Base-by-base conservation (phyloP, 2,329 filamentous ascomycete genomes). In the Dendrostoma leiphaemia region DNA sequence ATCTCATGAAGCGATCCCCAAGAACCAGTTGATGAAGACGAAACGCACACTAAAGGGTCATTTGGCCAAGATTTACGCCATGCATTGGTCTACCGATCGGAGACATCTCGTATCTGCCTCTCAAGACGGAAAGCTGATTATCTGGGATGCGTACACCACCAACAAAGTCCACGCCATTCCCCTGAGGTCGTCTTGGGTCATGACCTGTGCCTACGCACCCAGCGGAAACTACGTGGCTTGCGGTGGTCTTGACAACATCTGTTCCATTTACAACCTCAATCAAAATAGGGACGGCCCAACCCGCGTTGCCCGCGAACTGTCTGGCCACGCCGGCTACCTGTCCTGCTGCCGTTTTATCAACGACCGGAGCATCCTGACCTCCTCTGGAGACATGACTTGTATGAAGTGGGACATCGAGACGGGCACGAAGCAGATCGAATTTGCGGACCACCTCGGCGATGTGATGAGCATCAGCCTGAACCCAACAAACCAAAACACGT, bases 391-490 rank as follows among this genome's bases (percentile, higher is more conserved):
- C 71, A 99, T 99, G 94, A 99, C 94, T 49, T 99, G 94, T 73
- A 97, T 97, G 88, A 90, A 97, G 69, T 99, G 94, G 94, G 94
- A 99, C 77, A 93, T 99, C 61, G 94, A 99, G 76, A 96, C 93
- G 1, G 94, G 94, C 54, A 91, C 92, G 62, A 97, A 97, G 78
- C 89, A 96, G 38, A 96, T 92, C 68, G 94, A 99, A 72, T 99
- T 97, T 64, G 94, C 94, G 67, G 94, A 99, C 74, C 94, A 99
- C 71, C 82, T 99, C 10, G 94, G 94, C 69, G 94, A 99, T 69
- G 94, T 99, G 64, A 99, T 99, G 94, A 97, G 93, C 80, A 91
- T 97, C 76, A 97, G 93, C 82, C 90, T 99, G 74, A 97, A 99
- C 77, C 94, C 94, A 1, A 96, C 95, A 59, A 97, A 97, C 78